These are phyloP conservation scores for Ogataea siamensis DNA, from an alignment of 805 yeast genomes.

Conservation along the genomic window DNA sequence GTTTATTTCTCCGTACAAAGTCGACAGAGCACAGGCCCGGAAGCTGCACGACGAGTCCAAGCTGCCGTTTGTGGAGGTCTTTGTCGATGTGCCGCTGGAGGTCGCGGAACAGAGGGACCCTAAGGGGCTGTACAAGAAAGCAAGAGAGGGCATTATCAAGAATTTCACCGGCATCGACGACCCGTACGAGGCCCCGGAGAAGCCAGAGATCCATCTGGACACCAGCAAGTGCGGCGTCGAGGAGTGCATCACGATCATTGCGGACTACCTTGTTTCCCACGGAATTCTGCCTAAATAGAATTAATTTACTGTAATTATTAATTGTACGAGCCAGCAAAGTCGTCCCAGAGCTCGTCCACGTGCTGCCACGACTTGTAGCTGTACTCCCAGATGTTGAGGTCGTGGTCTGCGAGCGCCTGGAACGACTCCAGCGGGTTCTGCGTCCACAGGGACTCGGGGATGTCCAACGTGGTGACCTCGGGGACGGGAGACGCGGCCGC, in stretches of 20 bases:
- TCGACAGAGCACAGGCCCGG: conserved; percentile 83
- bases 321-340: conserved; percentile 16
- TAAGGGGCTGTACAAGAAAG: conserved; percentile 94
- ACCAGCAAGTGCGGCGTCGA: conserved; percentile 73
- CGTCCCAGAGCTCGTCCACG: conserved; percentile 27
- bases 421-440: conserved; percentile 21
- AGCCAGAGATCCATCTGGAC: conserved; percentile 78
- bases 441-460: conserved; percentile 11
- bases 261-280: conserved; percentile 60
- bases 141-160: conserved; percentile 89
- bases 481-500: not conserved
- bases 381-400: conserved; percentile 24
- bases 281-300: conserved; percentile 25
- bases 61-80: conserved; percentile 86
- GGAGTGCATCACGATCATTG: conserved; percentile 73
- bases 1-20: conserved; percentile 86
- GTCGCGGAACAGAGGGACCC: conserved; percentile 98
- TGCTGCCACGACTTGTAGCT: conserved; percentile 24
- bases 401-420: conserved; percentile 22
- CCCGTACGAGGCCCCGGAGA: conserved; percentile 90
- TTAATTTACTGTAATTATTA: conserved; percentile 1
- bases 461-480: conserved; percentile 1
- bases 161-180: conserved; percentile 96
- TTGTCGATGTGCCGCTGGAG: conserved; percentile 87
- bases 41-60: conserved; percentile 72